Base-by-base conservation (phyloP, 1,139 yeast species). In the Candida pseudoviswanathii region DNA sequence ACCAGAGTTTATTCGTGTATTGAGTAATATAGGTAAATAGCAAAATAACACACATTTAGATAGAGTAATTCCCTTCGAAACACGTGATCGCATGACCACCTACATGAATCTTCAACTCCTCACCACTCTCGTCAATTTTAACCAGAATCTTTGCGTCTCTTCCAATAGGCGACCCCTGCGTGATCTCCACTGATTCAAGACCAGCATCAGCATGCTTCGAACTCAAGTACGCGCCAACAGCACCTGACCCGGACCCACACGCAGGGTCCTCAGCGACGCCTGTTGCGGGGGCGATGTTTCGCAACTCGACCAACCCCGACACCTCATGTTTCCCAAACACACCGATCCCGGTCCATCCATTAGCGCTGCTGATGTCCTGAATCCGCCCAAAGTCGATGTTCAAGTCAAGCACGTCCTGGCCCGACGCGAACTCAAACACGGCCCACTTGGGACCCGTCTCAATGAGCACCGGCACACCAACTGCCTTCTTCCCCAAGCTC, bases 161-260 rank as follows among this genome's bases (percentile, higher is more conserved):
- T 2, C 57, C 57, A 4, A 74, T 45, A 43, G 65, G 60, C 32
- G 67, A 60, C 42, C 80, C 78, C 57, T 73, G 77, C 27, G 63
- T 62, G 36, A 71, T 62, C 5, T 48, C 4, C 27, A 54, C 40
- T 9, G 24, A 29, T 7, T 33, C 3, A 24, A 38, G 34, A 1
- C 43, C 32, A 5, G 49, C 29, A 22, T 51, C 49, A 9, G 42
- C 33, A 24, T 49, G 49, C 3, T 33, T 42, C 11, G 50, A 50
- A 37, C 41, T 37, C 54, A 60, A 60, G 63, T 58, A 65, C 42
- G 62, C 62, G 37, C 70, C 68, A 54, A 68, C 52, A 51, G 78
- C 64, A 47, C 69, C 78, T 9, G 76, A 68, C 9, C 82, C 83
- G 53, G 77, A 69, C 3, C 83, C 84, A 60, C 83, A 78, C 3